Percentiles rank a stretch among this genome's conserved stretches.
phyloP scores from a whole-genome alignment of 768 basidiomycete genomes.

The Boletus rex-veris region DNA sequence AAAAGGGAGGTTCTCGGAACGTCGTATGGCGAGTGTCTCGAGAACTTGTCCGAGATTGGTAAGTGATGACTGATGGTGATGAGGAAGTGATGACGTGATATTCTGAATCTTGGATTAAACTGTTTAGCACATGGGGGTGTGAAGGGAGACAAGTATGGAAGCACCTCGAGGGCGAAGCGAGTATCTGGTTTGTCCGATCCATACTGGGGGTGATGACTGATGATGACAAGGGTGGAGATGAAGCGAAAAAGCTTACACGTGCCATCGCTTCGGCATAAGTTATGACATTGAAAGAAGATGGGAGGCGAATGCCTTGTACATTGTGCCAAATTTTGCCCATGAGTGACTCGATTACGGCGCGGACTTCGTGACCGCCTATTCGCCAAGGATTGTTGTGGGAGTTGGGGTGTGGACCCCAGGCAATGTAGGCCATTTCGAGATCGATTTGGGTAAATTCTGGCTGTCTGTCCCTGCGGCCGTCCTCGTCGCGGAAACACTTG shows the following conservation, averaged over 20 bases:
- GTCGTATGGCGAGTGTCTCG: constrained; percentile 34
- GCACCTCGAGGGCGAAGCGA: constrained; percentile 83
- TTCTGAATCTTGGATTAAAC: constrained; percentile 32
- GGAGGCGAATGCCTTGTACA: constrained; percentile 59
- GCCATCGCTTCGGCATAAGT: constrained; percentile 91
- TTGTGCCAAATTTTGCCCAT: constrained; percentile 74
- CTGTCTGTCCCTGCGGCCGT: constrained; percentile 90
- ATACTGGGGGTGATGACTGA: constrained; percentile 50
- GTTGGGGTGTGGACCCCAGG: constrained; percentile 53
- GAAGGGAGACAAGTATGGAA: constrained; percentile 8
- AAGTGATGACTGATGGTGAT: constrained; percentile 22
- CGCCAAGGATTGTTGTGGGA: constrained; percentile 53
- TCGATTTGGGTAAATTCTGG: constrained; percentile 98
- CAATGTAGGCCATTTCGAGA: constrained; percentile 93
- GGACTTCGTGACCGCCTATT: constrained; percentile 84
- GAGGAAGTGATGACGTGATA: constrained; percentile 31
- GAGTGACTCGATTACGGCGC: constrained; percentile 72
- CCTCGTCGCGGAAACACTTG: constrained; percentile 93
- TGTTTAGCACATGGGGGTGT: constrained; percentile 5
- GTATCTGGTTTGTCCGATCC: constrained; percentile 96
- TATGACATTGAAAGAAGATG: constrained; percentile 70
- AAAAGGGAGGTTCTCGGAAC: constrained; percentile 23
- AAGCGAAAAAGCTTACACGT: constrained; percentile 48
- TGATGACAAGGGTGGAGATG: constrained; percentile 8
- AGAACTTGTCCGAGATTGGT: constrained; percentile 27